Percentiles rank a stretch among this genome's conserved stretches.
Conservation (phyloP, 169 alveolate genomes). For the Plasmodium cynomolgi region DNA sequence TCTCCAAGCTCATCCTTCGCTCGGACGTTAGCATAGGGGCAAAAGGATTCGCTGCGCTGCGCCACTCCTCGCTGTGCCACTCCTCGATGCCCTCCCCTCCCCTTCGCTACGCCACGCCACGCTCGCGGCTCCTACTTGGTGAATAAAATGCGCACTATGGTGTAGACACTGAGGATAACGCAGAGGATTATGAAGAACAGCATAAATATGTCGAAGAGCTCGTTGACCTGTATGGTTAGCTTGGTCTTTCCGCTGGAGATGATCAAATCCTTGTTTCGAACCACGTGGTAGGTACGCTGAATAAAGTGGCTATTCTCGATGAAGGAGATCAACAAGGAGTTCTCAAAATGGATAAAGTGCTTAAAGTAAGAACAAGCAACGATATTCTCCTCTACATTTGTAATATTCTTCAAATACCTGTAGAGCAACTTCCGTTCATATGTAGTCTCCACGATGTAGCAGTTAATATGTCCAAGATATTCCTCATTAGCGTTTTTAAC, state of each 20-base stretch:
- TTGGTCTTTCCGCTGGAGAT: constrained; percentile 22
- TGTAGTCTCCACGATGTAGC: constrained; percentile 5
- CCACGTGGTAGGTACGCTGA: constrained; percentile 40
- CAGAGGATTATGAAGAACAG: constrained; percentile 1
- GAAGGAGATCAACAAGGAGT: constrained; percentile 10
- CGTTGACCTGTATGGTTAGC: constrained; percentile 23
- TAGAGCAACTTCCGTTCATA: constrained; percentile 20
- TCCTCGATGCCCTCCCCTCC: neutral
- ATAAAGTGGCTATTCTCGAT: constrained; percentile 35
- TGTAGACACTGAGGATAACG: neutral
- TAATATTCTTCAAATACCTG: constrained; percentile 1
- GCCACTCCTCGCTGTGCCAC: neutral
- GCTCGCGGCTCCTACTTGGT: constrained; percentile 1
- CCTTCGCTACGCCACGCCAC: neutral
- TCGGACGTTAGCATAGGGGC: neutral
- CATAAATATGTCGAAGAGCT: constrained; percentile 6
- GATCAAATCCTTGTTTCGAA: constrained; percentile 9
- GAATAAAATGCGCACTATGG: neutral
- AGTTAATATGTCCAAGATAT: constrained; percentile 38
- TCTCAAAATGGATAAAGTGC: constrained; percentile 10
- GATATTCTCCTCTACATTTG: neutral
- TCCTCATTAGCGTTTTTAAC: constrained; percentile 4
- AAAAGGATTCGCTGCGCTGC: no score
- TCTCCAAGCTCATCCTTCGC: neutral
- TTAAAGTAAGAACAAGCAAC: constrained; percentile 61